Base-by-base conservation (phyloP, 441 rosid genomes). In the Manihot esculenta region DNA sequence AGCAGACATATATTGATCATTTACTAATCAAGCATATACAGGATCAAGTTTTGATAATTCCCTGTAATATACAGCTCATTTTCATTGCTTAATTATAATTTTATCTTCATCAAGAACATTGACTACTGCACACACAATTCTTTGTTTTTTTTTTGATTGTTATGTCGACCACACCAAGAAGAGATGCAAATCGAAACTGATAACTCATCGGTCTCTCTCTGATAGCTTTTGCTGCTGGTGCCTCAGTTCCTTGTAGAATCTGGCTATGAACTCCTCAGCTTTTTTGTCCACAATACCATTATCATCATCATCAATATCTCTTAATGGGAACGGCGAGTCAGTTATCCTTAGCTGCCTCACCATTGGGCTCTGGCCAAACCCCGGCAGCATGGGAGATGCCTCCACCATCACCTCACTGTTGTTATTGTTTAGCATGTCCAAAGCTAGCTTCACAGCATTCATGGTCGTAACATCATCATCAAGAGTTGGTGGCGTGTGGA, bases 251-350 rank as follows among this genome's bases (percentile, higher is more conserved):
- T 64, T 82, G 61, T 93, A 89, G 71, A 93, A 93, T 73, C 62
- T 91, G 78, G 81, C 51, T 50, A 93, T 93, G 41, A 93, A 93
- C 85, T 93, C 97, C 67, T 85, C 87, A 35, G 94, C 98, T 18
- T 87, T 91, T 74, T 82, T 82, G 72, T 93, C 92, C 33, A 89
- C 98, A 47, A 56, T 38, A 15, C 80, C 82, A 0, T 81, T 86
- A 11, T 73, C 89, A 33, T 74, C 89, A 33, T 74, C 85, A 42
- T 80, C 94, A 48, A 66, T 84, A 69, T 74, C 88, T 33, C 78
- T 80, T 50, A 91, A 62, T 30, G 97, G 98, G 61, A 85, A 93
- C 15, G 97, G 98, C 8, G 98, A 93, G 92, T 93, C 98, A 38
- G 97, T 93, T 72, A 93, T 83, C 82, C 97, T 83, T 74, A 91